Evolutionary conservation across 768 basidiomycete species (phyloP), one percentile per base, ranked within the genome.

Genomic region (Tubosaeta sp.): DNA sequence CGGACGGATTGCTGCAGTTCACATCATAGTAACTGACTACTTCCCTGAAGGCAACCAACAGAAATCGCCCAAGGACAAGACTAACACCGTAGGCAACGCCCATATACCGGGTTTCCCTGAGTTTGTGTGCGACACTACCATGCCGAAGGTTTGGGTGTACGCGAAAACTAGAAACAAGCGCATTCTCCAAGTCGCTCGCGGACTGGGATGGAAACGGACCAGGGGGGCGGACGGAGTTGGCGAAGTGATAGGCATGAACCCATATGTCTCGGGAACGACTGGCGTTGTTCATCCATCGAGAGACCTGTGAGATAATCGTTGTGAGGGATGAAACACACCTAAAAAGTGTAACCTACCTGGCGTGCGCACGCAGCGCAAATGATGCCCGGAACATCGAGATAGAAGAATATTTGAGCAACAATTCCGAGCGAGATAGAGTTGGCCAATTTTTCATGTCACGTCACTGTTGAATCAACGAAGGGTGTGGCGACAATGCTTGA

Each of bases 191-290:
- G n/a, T n/a, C n/a, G n/a, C n/a, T n/a, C n/a, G n/a, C n/a, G n/a
- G n/a, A n/a, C n/a, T n/a, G n/a, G n/a, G n/a, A n/a, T n/a, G n/a
- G n/a, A n/a, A n/a, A n/a, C n/a, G n/a, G n/a, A n/a, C n/a, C n/a
- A n/a, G n/a, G n/a, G n/a, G n/a, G n/a, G n/a, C n/a, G n/a, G n/a
- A n/a, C n/a, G n/a, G n/a, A n/a, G n/a, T n/a, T n/a, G n/a, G n/a
- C n/a, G n/a, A n/a, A n/a, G 41, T 59, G 59, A 50, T 64, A 64
- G n/a, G 48, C 47, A 6, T 58, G 16, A 19, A 46, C 51, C 62
- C 62, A 63, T 13, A 61, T 12, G 3, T 51, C 45, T 39, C 48
- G 55, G 19, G 9, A 17, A 32, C 43, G 42, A 46, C 49, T 64
- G 0, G 48, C 32, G 6, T 12, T 38, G 22, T 44, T 32, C 43